Evolutionary conservation across 352 stramenopile species (phyloP).

Genomic region (Phytopythium kandeliae): DNA sequence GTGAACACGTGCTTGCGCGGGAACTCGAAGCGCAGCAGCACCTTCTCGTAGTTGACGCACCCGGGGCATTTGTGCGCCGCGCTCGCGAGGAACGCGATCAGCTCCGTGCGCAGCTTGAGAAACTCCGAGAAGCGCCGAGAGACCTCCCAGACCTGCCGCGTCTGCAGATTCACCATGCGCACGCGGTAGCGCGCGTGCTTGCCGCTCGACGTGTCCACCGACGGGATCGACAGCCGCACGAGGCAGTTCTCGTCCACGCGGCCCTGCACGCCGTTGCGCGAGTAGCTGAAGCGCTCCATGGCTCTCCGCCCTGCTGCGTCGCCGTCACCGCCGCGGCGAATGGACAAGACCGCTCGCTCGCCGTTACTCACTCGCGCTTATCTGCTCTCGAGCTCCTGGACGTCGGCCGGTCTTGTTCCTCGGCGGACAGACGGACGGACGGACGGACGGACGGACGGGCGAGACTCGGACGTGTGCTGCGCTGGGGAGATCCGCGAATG

Average conservation of each 20-base stretch:
- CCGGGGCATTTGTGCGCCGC: conserved; percentile 70
- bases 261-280: conserved; percentile 62
- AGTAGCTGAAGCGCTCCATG: conserved; percentile 81
- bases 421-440: too few species aligned
- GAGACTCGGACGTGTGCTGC: neutral
- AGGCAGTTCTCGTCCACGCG: conserved; percentile 64
- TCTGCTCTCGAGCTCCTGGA: too few species aligned
- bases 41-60: conserved; percentile 81
- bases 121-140: conserved; percentile 81
- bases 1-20: conserved; percentile 80
- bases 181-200: conserved; percentile 70
- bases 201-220: conserved; percentile 23
- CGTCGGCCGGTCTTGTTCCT: too few species aligned
- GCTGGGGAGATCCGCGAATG: neutral
- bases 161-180: conserved; percentile 58
- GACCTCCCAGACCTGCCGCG: conserved; percentile 65
- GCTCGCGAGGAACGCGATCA: conserved; percentile 55
- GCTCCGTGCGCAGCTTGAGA: conserved; percentile 56
- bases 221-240: conserved; percentile 60
- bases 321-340: neutral
- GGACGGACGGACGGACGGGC: too few species aligned
- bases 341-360: too few species aligned
- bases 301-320: too few species aligned
- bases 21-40: conserved; percentile 79
- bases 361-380: too few species aligned